Evolutionary conservation across 805 yeast species (phyloP).

Genomic region (Ogataea ramenticola): DNA sequence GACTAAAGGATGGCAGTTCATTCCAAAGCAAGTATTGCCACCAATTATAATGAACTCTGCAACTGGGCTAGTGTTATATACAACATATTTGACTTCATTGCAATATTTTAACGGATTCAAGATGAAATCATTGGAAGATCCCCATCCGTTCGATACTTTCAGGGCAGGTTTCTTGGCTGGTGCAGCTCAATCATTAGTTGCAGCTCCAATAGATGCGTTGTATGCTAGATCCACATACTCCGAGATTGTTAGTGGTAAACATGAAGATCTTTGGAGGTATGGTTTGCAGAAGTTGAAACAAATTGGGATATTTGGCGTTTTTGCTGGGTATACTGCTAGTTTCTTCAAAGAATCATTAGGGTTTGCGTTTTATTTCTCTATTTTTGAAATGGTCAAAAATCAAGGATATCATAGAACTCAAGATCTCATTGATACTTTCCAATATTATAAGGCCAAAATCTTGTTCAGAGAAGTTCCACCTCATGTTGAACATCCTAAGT

Average conservation of each 20-base stretch:
- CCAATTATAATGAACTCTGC: conserved; percentile 84
- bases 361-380: conserved; percentile 76
- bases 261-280: conserved; percentile 71
- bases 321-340: conserved; percentile 82
- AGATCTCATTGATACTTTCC: conserved; percentile 34
- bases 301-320: conserved; percentile 76
- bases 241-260: conserved; percentile 61
- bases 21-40: conserved; percentile 81
- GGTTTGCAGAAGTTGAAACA: conserved; percentile 61
- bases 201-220: conserved; percentile 91
- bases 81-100: conserved; percentile 62
- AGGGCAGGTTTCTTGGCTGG: conserved; percentile 85
- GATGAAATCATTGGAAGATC: conserved; percentile 18
- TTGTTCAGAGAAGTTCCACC: conserved; percentile 11
- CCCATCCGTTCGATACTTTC: conserved; percentile 49
- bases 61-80: conserved; percentile 81
- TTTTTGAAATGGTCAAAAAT: conserved; percentile 75
- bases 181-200: conserved; percentile 77
- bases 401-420: conserved; percentile 47
- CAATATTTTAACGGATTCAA: conserved; percentile 26
- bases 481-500: conserved; percentile 14
- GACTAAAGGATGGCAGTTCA: conserved; percentile 77
- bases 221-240: conserved; percentile 73
- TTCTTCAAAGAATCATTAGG: conserved; percentile 74
- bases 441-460: conserved; percentile 26